phyloP scores from a whole-genome alignment of 805 yeast species.

The Metschnikowia gruessii region DNA sequence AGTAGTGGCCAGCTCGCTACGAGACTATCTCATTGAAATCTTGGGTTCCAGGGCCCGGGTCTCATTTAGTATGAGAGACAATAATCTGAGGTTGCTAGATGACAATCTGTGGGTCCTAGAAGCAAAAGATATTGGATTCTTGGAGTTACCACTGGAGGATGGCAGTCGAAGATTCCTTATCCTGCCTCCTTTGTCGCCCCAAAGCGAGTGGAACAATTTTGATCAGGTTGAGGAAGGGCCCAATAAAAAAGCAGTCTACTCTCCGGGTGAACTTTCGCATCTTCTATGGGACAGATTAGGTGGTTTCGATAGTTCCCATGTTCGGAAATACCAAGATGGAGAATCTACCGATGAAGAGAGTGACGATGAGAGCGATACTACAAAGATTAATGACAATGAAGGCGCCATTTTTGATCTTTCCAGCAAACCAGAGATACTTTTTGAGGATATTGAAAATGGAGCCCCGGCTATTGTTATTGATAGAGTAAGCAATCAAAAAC shows the following conservation, averaged over 20 bases:
- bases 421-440: constrained; percentile 35
- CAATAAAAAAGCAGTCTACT: constrained; percentile 31
- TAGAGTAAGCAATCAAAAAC: constrained; percentile 23
- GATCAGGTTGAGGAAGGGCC: constrained; percentile 43
- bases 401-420: constrained; percentile 22
- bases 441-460: constrained; percentile 36
- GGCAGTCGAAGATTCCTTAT: constrained; percentile 39
- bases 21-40: constrained; percentile 15
- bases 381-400: background rate
- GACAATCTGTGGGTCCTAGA: constrained; percentile 18
- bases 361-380: constrained; percentile 4
- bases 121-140: constrained; percentile 24
- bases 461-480: constrained; percentile 43
- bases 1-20: constrained; percentile 23
- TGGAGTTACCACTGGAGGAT: constrained; percentile 41
- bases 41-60: constrained; percentile 19
- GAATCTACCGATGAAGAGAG: constrained; percentile 11
- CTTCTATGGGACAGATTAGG: constrained; percentile 45
- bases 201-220: constrained; percentile 44
- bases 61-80: constrained; percentile 37
- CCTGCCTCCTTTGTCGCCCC: constrained; percentile 46
- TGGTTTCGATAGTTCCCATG: constrained; percentile 36
- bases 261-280: constrained; percentile 41
- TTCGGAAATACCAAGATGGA: constrained; percentile 28
- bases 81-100: constrained; percentile 17